Evolutionary conservation across 768 basidiomycete genomes (phyloP).

Genomic region (Lactifluus piperatus): DNA sequence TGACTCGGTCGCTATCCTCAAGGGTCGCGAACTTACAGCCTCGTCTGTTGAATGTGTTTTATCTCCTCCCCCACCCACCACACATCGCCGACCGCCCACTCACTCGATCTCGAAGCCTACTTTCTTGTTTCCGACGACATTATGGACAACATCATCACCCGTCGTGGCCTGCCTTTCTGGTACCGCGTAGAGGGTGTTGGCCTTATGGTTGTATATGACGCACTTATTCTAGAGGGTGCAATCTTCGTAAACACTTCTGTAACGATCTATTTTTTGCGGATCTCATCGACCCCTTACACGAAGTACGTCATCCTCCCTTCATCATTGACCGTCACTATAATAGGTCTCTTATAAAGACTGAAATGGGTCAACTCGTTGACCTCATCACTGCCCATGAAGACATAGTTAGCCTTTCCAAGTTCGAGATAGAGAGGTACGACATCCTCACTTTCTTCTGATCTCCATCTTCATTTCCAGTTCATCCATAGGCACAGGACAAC

Average conservation of each 20-base stretch:
- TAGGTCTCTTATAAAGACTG: slow-evolving; percentile 77
- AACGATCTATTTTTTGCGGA: slow-evolving; percentile 76
- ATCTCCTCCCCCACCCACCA: neutral
- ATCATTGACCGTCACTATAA: neutral
- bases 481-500: slow-evolving; percentile 72
- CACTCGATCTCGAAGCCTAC: slow-evolving; percentile 89
- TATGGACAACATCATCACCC: slow-evolving; percentile 92
- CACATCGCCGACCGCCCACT: neutral
- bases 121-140: slow-evolving; percentile 98
- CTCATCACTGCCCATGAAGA: slow-evolving; percentile 93
- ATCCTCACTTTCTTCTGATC: neutral
- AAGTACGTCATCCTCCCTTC: slow-evolving; percentile 36
- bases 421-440: slow-evolving; percentile 76
- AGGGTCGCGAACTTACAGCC: slow-evolving; percentile 59
- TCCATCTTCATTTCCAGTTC: neutral
- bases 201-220: slow-evolving; percentile 90
- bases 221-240: slow-evolving; percentile 91
- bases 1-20: slow-evolving; percentile 81
- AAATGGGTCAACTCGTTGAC: slow-evolving; percentile 94
- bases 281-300: slow-evolving; percentile 86
- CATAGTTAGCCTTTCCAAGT: slow-evolving; percentile 75
- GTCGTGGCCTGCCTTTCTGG: slow-evolving; percentile 94
- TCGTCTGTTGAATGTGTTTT: slow-evolving; percentile 92
- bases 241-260: slow-evolving; percentile 89
- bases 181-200: slow-evolving; percentile 64